Evolutionary conservation across 306 rosid species (phyloP), one percentile per base, ranked within the genome.

Genomic region (Rosa chinensis): DNA sequence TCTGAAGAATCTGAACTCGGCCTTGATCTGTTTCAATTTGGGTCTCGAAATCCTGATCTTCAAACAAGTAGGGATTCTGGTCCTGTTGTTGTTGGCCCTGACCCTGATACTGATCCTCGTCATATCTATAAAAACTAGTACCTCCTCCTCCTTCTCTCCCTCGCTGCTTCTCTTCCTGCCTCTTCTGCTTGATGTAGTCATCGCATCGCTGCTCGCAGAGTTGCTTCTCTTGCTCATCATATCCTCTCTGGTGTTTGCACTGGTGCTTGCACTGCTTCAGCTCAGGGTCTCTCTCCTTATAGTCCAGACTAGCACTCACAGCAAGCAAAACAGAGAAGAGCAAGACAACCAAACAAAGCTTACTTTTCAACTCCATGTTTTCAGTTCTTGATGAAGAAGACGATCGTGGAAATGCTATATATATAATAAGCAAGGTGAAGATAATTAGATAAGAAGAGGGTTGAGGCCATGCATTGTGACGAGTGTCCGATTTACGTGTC

Each of bases 201-300:
- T 93, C 87, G 58, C 96, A 93, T 4, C 21, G 40, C 9, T 32
- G 12, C 67, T 72, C 37, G 78, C 96, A 93, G 4, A 10, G 14
- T 1, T 8, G 25, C 74, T 25, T 81, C 66, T 89, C 82, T 6
- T 11, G 3, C 63, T 79, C 77, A 5, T 25, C 81, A 35, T 58
- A 84, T 25, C 89, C 85, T 4, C 2, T 49, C 50, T 82, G 86
- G 23, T 82, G 86, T 14, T 16, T n/a, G 87, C 97, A 93, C 77
- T 87, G 89, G 63, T 89, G 87, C 76, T 72, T 66, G 66, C 96
- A 91, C 23, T 87, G 86, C 80, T 37, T 14, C 18, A 88, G 78
- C 70, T 89, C 94, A 0, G 76, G 87, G 70, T 85, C 90, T 78
- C 72, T 45, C 35, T 0, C 37, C 63, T 37, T 66, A 21, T 43